Percentiles rank a stretch among this genome's conserved stretches.
Conservation (phyloP, 306 rosid genomes). For the Prunus salicina region DNA sequence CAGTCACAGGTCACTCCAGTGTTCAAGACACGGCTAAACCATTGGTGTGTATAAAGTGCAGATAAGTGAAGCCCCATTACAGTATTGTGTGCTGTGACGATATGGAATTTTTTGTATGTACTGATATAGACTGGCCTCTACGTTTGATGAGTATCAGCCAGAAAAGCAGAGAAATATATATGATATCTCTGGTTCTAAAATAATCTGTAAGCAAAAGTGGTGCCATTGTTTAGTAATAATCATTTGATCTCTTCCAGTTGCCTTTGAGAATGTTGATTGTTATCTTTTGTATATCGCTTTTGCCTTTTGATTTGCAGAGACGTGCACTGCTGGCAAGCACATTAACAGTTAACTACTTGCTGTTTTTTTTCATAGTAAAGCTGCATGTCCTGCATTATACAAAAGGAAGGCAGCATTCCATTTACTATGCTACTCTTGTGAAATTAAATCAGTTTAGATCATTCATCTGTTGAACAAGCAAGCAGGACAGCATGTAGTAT, state of each 20-base stretch:
- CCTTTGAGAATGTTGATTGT: slow-evolving; percentile 9
- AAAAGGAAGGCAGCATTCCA: not conserved
- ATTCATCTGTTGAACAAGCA: no score
- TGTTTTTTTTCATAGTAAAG: slow-evolving; percentile 16
- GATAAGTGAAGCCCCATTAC: slow-evolving; percentile 32
- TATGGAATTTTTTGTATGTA: slow-evolving; percentile 28
- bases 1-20: slow-evolving; percentile 23
- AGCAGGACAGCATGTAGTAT: no score
- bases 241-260: slow-evolving; percentile 24
- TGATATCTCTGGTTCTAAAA: slow-evolving; percentile 25
- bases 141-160: slow-evolving; percentile 7
- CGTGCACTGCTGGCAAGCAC: slow-evolving; percentile 20
- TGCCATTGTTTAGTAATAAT: slow-evolving; percentile 18
- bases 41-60: slow-evolving; percentile 38
- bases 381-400: slow-evolving; percentile 15
- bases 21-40: slow-evolving; percentile 16
- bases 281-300: slow-evolving; percentile 11
- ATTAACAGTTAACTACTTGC: not conserved
- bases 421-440: not conserved
- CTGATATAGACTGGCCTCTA: slow-evolving; percentile 18
- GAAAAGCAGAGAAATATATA: slow-evolving; percentile 12
- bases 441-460: no score
- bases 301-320: slow-evolving; percentile 13
- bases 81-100: slow-evolving; percentile 26
- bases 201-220: slow-evolving; percentile 28